Conservation (phyloP, 2,329 filamentous ascomycete genomes). For the Monosporascus sp. region DNA sequence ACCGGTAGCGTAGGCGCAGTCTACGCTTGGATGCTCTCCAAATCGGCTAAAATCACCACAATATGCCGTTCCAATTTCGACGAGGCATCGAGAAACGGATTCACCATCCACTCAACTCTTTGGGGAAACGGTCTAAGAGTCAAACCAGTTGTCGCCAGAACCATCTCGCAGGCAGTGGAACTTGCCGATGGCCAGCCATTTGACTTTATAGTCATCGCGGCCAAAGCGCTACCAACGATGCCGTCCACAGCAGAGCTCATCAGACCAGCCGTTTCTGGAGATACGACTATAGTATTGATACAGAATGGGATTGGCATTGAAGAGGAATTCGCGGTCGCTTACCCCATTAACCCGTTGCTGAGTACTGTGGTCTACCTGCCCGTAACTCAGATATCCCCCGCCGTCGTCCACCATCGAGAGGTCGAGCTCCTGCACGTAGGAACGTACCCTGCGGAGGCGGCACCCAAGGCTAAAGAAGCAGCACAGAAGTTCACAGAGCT, state of each 20-base stretch:
- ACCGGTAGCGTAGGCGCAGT: conserved; percentile 29
- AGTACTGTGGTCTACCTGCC: conserved; percentile 50
- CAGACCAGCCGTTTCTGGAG: conserved; percentile 19
- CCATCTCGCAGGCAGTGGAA: conserved; percentile 25
- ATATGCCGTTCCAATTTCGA: conserved; percentile 29
- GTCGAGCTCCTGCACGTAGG: conserved; percentile 46
- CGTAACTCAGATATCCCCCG: conserved; percentile 43
- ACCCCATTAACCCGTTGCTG: conserved; percentile 45
- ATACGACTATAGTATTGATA: conserved; percentile 48
- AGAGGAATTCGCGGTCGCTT: conserved; percentile 39
- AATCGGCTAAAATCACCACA: conserved; percentile 21
- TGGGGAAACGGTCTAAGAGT: conserved; percentile 25
- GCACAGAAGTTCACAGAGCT: conserved; percentile 35
- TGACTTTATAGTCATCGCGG: conserved; percentile 23
- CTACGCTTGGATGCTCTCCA: conserved; percentile 20
- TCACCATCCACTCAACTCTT: conserved; percentile 24
- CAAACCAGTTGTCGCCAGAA: conserved; percentile 19
- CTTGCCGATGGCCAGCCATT: conserved; percentile 11
- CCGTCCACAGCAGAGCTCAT: conserved; percentile 23
- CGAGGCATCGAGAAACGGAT: conserved; percentile 19
- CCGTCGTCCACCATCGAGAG: conserved; percentile 40
- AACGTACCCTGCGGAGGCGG: conserved; percentile 36
- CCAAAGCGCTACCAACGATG: conserved; percentile 20
- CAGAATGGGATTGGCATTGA: conserved; percentile 57
- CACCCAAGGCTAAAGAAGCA: conserved; percentile 19